phyloP scores from a whole-genome alignment of 306 rosid species.

The Sesbania bispinosa region DNA sequence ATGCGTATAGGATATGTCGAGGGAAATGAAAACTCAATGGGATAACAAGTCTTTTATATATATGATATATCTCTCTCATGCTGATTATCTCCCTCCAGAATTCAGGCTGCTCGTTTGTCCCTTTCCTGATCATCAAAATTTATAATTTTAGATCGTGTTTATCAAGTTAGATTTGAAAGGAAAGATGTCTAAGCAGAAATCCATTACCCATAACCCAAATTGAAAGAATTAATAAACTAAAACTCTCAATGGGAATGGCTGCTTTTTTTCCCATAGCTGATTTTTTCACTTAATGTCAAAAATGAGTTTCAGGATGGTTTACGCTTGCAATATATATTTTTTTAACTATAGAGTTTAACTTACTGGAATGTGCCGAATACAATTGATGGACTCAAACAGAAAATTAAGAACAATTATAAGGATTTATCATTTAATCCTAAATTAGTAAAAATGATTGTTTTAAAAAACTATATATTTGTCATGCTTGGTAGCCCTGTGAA shows the following conservation, averaged over 20 bases:
- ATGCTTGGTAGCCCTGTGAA: neutral
- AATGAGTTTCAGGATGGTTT: neutral
- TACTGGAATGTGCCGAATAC: neutral
- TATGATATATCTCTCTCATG: neutral
- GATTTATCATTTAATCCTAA: neutral
- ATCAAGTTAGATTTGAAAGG: neutral
- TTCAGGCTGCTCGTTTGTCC: neutral
- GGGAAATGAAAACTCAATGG: neutral
- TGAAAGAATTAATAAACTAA: neutral
- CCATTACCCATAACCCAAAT: neutral
- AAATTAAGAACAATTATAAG: neutral
- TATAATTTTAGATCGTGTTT: neutral
- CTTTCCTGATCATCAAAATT: constrained; percentile 5
- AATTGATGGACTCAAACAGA: neutral
- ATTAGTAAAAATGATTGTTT: neutral
- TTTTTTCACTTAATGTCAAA: neutral
- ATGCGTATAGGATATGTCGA: neutral
- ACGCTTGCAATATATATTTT: neutral
- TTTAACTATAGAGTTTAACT: neutral
- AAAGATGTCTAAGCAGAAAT: neutral
- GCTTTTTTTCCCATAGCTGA: neutral
- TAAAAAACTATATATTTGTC: neutral
- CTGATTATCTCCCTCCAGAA: neutral
- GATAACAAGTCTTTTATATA: neutral
- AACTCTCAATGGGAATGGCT: neutral